Evolutionary conservation across 768 basidiomycete species (phyloP), one percentile per base, ranked within the genome.

Genomic region (Dioszegia aurantiaca): DNA sequence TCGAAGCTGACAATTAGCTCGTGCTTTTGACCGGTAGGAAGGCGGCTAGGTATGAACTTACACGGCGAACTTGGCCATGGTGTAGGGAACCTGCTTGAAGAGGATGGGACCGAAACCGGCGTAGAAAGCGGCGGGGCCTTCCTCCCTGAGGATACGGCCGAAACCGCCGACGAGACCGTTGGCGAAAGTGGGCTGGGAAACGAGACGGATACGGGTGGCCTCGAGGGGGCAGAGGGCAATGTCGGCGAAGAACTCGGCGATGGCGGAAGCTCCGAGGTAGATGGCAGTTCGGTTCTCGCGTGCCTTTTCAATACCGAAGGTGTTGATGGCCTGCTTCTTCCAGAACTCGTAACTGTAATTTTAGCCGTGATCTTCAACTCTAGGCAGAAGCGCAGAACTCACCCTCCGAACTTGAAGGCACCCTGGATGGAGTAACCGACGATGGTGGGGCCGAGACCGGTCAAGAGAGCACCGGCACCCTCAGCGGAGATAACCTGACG

Each of bases 61-160:
- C 84, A 89, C 90, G 84, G 84, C 90, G 85, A 95, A 95, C 80
- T 95, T 95, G 82, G 91, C 91, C 91, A 95, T 93, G 72, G 92
- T 95, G 83, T 95, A 95, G 54, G 92, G 92, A 72, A 94, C 91
- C 87, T 94, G 77, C 54, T 79, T 79, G 78, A 79, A 79, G 56
- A 79, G 63, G 72, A 80, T 80, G 46, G 79, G 78, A 63, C 77
- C 78, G 71, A 79, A 79, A 69, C 75, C 79, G 54, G 79, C 78
- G 77, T 79, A 79, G 78, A 79, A 79, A 41, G 76, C 79, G 41
- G 47, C 71, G 39, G 78, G 48, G 67, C 79, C 79, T 63, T 79
- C 79, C 65, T 79, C 78, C 44, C 73, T 59, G 19, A 71, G 60
- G 68, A 79, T 79, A 39, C 78, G 60, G 49, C 67, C 71, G 70